phyloP scores from a whole-genome alignment of 139 green algal species.

The Raphidocelis subcapitata region DNA sequence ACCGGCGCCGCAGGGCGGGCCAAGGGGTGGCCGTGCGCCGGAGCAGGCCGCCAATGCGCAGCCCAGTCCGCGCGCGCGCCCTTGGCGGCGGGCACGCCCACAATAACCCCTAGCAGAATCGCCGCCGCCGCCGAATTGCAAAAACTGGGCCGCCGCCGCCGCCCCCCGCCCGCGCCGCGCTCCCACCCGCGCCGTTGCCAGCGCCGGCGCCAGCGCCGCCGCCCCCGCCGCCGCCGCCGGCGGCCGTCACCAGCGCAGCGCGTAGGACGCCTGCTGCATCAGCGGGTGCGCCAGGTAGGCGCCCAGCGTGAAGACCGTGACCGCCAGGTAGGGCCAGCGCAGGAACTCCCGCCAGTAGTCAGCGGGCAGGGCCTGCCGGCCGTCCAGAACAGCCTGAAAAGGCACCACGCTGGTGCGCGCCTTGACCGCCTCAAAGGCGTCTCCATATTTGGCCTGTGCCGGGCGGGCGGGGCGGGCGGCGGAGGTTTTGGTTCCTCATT shows the following conservation, averaged over 20 bases:
- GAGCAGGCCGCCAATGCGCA: no score
- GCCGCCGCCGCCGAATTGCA: neutral
- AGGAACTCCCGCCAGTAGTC: slow-evolving; percentile 97
- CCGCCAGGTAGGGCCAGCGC: slow-evolving; percentile 80
- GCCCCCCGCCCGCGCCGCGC: neutral
- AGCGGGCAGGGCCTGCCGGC: slow-evolving; percentile 84
- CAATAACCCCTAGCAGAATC: neutral
- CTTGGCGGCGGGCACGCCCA: neutral
- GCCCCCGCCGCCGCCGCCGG: neutral
- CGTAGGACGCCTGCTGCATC: slow-evolving; percentile 84
- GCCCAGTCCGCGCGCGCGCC: neutral
- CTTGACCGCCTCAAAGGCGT: slow-evolving; percentile 67
- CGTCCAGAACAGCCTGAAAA: slow-evolving; percentile 89
- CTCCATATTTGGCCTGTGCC: slow-evolving; percentile 72
- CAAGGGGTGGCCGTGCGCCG: no score
- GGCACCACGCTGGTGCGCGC: slow-evolving; percentile 83
- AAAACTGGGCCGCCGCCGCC: neutral
- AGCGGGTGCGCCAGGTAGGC: slow-evolving; percentile 89
- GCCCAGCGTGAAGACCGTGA: slow-evolving; percentile 83
- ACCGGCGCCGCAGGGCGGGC: no score
- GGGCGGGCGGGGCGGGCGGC: no score
- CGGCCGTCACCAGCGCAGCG: slow-evolving; percentile 79
- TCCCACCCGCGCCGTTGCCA: neutral
- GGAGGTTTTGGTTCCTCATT: no score
- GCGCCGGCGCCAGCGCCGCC: neutral